Evolutionary conservation across 1,284 basidiomycete species (phyloP).

Genomic region (Agaricales sp.): DNA sequence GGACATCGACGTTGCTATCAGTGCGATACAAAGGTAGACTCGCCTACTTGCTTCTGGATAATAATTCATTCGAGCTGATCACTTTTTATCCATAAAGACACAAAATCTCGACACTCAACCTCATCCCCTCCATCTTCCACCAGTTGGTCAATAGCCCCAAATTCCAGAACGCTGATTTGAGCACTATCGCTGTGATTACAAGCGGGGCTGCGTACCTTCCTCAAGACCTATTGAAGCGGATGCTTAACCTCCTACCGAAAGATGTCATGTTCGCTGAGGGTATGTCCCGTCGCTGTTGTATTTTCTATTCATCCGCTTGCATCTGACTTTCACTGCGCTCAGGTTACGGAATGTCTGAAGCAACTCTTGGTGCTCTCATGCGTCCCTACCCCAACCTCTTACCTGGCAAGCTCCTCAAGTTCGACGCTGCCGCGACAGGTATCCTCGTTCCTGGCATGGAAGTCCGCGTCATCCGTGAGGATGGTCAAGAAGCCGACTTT

Average conservation of each 20-base stretch:
- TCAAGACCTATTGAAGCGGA: conserved; percentile 33
- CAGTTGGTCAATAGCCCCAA: conserved; percentile 51
- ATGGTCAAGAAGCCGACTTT: conserved; percentile 41
- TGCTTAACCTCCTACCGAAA: conserved; percentile 14
- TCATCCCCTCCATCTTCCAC: conserved; percentile 59
- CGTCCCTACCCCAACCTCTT: neutral
- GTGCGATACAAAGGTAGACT: conserved; percentile 37
- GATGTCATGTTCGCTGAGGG: neutral
- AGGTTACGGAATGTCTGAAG: neutral
- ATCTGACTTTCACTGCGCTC: neutral
- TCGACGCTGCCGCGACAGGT: conserved; percentile 23
- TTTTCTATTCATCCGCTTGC: neutral
- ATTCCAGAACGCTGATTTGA: conserved; percentile 39
- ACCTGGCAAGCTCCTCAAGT: neutral
- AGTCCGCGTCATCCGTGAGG: conserved; percentile 48
- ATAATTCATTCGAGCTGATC: neutral
- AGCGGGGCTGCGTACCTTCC: conserved; percentile 64
- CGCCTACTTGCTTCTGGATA: neutral
- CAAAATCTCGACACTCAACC: conserved; percentile 32
- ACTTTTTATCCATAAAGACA: conserved; percentile 27
- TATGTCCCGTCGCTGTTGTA: neutral
- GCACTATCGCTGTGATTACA: conserved; percentile 31
- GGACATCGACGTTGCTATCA: conserved; percentile 36
- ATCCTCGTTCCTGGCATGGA: conserved; percentile 54
- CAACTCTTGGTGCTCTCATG: neutral